Base-by-base conservation (phyloP, 345 rosid species). In the Laguncularia racemosa region DNA sequence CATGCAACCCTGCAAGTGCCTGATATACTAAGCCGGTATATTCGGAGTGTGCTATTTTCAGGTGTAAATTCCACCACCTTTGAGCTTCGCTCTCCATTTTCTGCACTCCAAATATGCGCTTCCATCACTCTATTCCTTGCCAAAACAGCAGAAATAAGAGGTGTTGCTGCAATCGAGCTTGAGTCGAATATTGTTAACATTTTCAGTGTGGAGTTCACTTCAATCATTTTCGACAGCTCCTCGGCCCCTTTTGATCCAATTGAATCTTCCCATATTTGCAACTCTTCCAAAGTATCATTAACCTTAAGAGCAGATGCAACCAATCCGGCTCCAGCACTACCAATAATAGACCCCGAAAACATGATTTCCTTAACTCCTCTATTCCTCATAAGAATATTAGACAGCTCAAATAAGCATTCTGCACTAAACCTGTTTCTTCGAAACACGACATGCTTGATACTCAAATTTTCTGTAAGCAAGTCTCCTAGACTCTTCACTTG, bases 261-360 rank as follows among this genome's bases (percentile, higher is more conserved):
- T 2, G 96, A 89, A 67, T 89, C 99, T 28, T 93, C 95, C 97
- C 95, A 85, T 71, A 93, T 85, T 76, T 93, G 97, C 71, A 87
- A 49, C 76, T 89, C 99, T 54, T 93, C 97, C 77, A 92, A 62
- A 56, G 75, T 71, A 49, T 76, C 88, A 68, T 89, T 92, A 54
- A 64, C 70, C 72, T 58, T 75, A n/a, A 89, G 83, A 56, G 96
- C 93, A 13, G 73, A 69, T 6, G 91, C 97, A 13, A 89, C 52
- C 26, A 81, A 55, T 16, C 78, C 63, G 63, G 95, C 93, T 56
- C 98, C 95, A 47, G 49, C 64, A 16, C 62, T 49, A 40, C 86
- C 87, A 26, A 89, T 67, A 4, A 71, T 60, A 3, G 86, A 86
- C 59, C 82, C 91, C 6, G 65, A 59, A 63, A 89, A 77, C 67